These are phyloP conservation scores for Boletus reticuloceps DNA, from an alignment of 768 basidiomycete genomes.

Conservation along the genomic window DNA sequence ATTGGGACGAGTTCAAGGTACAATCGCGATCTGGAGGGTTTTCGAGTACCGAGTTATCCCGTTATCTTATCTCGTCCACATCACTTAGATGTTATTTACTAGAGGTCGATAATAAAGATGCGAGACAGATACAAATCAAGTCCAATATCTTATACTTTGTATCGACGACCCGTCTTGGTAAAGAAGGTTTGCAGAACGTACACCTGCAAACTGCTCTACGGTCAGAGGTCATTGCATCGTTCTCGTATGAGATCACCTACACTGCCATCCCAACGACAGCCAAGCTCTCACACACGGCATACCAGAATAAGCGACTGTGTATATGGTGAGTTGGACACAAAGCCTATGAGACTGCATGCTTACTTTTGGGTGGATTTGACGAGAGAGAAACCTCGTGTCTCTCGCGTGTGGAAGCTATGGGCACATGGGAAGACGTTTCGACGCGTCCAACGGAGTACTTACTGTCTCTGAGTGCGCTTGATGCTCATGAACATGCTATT, in stretches of 20 bases:
- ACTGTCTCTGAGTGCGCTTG: slow-evolving; percentile 94
- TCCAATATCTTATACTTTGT: slow-evolving; percentile 64
- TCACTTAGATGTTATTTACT: background rate
- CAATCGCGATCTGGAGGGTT: no score
- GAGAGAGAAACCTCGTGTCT: slow-evolving; percentile 90
- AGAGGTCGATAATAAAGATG: slow-evolving; percentile 1
- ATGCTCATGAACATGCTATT: slow-evolving; percentile 86
- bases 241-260: slow-evolving; percentile 46
- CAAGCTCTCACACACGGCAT: slow-evolving; percentile 76
- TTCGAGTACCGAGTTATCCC: background rate
- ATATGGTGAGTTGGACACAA: background rate
- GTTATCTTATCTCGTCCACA: slow-evolving; percentile 13
- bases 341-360: slow-evolving; percentile 4
- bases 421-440: slow-evolving; percentile 1
- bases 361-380: slow-evolving; percentile 90
- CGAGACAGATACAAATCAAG: slow-evolving; percentile 8
- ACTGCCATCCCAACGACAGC: slow-evolving; percentile 83
- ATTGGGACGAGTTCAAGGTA: background rate
- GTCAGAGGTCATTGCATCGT: slow-evolving; percentile 8
- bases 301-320: slow-evolving; percentile 88
- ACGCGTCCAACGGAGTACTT: slow-evolving; percentile 31
- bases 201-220: slow-evolving; percentile 67
- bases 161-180: slow-evolving; percentile 85
- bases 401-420: slow-evolving; percentile 86
- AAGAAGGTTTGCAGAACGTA: slow-evolving; percentile 96